Base-by-base conservation (phyloP, 2,329 filamentous ascomycete species). In the Fusarium falciforme region DNA sequence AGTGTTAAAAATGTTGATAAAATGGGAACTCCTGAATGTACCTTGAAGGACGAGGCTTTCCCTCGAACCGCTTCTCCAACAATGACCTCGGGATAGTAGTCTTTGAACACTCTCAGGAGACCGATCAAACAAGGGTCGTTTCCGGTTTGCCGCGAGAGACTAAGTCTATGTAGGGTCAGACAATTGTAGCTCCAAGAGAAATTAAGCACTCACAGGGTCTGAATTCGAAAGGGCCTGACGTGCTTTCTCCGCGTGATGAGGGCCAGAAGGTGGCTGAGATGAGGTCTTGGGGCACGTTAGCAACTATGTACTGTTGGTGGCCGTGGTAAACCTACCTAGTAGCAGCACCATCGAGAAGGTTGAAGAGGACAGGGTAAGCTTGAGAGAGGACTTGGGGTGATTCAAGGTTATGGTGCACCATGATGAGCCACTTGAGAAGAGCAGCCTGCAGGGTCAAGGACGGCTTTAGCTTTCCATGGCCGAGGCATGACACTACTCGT, bases 41-140 rank as follows among this genome's bases (percentile, higher is more conserved):
- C 88, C 81, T 89, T 91, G 80, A 92, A 92, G 1, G 89, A 86
- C 5, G 89, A 88, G 1, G 90, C 90, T 68, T 88, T 88, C 40
- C 90, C 90, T 62, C 86, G 85, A 33, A 90, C 88, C 5, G 89
- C 86, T 72, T 93, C 92, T 25, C 92, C 93, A 16, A 96, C 89
- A 68, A 97, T 94, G 64, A 97, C 94, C 80, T 97, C 94, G 0
- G 94, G 94, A 78, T 96, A 97, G 82, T 96, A 97, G 80, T 96
- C 94, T 80, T 96, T 96, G 84, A 92, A 97, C n/a, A 96, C 90
- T 64, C 93, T 89, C 59, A 97, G 85, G 20, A 97, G 85, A 4
- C 93, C 93, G 40, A 93, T 87, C 38, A 97, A 84, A 61, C 91
- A 89, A 58, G 92, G 92, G 65, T 97, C 94, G 77, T 93, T 93